Conservation (phyloP, 192 early-diverging fungal genomes). For the Backusella tarrabulga region DNA sequence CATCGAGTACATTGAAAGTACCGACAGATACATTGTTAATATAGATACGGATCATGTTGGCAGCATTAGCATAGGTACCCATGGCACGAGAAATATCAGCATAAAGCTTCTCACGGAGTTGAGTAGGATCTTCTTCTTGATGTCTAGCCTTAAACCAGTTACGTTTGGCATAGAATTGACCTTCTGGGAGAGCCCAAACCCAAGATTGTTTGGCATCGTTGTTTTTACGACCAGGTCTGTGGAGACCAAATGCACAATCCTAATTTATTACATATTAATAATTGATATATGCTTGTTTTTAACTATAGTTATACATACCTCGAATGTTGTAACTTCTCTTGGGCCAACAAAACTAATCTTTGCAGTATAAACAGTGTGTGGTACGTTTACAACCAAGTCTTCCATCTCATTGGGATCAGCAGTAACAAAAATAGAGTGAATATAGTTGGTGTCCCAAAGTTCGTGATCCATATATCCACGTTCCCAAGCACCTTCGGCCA, state of each 20-base stretch:
- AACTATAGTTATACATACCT: constrained; percentile 20
- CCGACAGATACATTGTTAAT: constrained; percentile 43
- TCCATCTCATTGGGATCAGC: constrained; percentile 29
- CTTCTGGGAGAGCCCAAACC: constrained; percentile 35
- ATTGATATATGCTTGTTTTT: neutral
- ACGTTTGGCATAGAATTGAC: constrained; percentile 30
- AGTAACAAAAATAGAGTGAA: constrained; percentile 43
- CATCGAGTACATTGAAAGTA: constrained; percentile 49
- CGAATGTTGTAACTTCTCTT: constrained; percentile 31
- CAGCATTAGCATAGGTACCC: constrained; percentile 42
- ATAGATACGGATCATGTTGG: constrained; percentile 44
- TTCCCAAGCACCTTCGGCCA: constrained; percentile 36
- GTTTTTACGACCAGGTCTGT: constrained; percentile 45
- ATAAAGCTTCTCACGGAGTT: constrained; percentile 51
- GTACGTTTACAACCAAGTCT: constrained; percentile 23
- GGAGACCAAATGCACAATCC: constrained; percentile 45
- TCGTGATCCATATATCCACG: constrained; percentile 30
- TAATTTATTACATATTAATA: constrained; percentile 4
- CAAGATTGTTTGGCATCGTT: constrained; percentile 53
- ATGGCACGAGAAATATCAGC: constrained; percentile 41
- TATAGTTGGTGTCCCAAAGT: constrained; percentile 44
- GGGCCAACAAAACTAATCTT: constrained; percentile 40
- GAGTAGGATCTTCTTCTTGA: constrained; percentile 50
- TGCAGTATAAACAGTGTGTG: constrained; percentile 2
- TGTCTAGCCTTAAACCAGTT: constrained; percentile 47